phyloP scores from a whole-genome alignment of 2,329 filamentous ascomycete genomes.

The Dactylellina drechsleri region DNA sequence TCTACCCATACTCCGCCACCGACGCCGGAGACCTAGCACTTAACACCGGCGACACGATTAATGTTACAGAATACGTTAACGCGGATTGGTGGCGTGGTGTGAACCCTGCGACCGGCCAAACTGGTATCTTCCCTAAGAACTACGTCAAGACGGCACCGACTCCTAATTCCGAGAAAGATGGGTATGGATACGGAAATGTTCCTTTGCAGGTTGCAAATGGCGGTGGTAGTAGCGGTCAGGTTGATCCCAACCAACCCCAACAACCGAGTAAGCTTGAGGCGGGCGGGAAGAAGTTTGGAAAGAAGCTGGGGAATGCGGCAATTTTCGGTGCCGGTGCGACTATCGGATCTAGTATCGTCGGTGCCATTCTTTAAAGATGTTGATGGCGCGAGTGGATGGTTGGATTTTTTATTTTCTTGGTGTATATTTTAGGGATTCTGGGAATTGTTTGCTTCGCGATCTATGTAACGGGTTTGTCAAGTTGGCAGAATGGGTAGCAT shows the following conservation, averaged over 20 bases:
- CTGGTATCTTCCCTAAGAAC: constrained; percentile 94
- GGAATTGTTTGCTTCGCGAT: too few species aligned
- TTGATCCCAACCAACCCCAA: constrained; percentile 63
- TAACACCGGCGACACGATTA: constrained; percentile 80
- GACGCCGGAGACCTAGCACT: constrained; percentile 85
- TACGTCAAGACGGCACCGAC: constrained; percentile 81
- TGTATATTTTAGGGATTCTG: constrained; percentile 4
- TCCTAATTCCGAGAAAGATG: constrained; percentile 64
- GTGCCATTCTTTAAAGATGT: constrained; percentile 80
- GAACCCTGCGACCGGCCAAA: constrained; percentile 81
- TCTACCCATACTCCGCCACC: constrained; percentile 83
- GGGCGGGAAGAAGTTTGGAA: constrained; percentile 92
- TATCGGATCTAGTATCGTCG: constrained; percentile 88
- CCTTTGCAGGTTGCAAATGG: constrained; percentile 55
- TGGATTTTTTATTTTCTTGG: background rate
- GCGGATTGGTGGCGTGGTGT: constrained; percentile 95
- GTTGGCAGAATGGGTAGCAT: too few species aligned
- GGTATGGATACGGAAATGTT: constrained; percentile 57
- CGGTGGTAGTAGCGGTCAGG: constrained; percentile 68
- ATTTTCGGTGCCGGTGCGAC: constrained; percentile 94
- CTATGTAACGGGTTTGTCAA: too few species aligned
- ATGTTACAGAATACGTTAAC: constrained; percentile 92
- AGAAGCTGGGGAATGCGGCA: constrained; percentile 85
- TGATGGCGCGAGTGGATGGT: background rate
- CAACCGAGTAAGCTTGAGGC: constrained; percentile 74